phyloP scores from a whole-genome alignment of 148 eudicot genomes.

The Limonium bicolor region DNA sequence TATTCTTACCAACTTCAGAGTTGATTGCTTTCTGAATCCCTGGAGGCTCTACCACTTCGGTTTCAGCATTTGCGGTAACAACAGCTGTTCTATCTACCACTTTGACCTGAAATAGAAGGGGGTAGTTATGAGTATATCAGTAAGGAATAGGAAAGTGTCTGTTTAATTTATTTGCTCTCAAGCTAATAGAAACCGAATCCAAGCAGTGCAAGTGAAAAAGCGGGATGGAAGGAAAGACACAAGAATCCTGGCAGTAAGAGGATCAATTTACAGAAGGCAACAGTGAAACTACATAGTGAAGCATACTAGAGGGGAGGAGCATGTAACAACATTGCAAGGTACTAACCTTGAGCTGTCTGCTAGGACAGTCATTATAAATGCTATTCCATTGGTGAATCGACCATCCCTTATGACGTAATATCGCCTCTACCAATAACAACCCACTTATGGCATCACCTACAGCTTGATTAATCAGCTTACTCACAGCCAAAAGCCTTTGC shows the following conservation, averaged over 20 bases:
- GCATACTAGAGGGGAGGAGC: too few relatives aligned
- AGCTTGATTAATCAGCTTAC: slow-evolving; percentile 85
- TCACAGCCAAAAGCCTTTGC: slow-evolving; percentile 67
- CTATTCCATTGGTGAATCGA: slow-evolving; percentile 73
- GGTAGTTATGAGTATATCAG: too few relatives aligned
- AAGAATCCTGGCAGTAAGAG: too few relatives aligned
- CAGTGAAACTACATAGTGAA: too few relatives aligned
- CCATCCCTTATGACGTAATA: slow-evolving; percentile 70
- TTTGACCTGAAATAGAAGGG: slow-evolving; percentile 75
- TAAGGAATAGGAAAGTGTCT: too few relatives aligned
- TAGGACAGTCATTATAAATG: slow-evolving; percentile 77
- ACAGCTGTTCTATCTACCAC: slow-evolving; percentile 75
- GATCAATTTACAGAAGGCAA: too few relatives aligned
- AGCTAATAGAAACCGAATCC: too few relatives aligned
- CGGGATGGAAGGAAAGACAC: too few relatives aligned
- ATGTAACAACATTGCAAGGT: too few relatives aligned
- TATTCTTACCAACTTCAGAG: slow-evolving; percentile 72
- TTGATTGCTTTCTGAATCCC: slow-evolving; percentile 87
- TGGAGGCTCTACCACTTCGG: slow-evolving; percentile 57
- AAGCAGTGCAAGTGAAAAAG: too few relatives aligned
- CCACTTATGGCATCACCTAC: slow-evolving; percentile 98
- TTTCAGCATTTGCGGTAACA: slow-evolving; percentile 83
- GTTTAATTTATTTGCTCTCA: too few relatives aligned
- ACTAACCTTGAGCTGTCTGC: slow-evolving; percentile 95
- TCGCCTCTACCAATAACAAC: slow-evolving; percentile 74